Conservation (phyloP, 805 yeast genomes). For the Wickerhamiella alocasiicola region DNA sequence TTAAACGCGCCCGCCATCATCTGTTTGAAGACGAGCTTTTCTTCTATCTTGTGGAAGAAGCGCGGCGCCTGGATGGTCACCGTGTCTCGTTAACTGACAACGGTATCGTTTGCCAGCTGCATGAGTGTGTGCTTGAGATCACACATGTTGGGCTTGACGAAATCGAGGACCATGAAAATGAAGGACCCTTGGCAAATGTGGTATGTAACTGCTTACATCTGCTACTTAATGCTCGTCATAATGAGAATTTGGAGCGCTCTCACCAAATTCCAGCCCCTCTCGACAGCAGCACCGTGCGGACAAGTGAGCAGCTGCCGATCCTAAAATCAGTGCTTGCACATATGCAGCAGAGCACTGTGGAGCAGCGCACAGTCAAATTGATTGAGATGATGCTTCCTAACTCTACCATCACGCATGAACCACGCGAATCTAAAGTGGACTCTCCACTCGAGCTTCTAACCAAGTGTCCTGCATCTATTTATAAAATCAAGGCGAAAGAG, state of each 20-base stretch:
- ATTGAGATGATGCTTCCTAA: slow-evolving; percentile 17
- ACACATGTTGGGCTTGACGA: slow-evolving; percentile 42
- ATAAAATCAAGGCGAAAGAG: not conserved
- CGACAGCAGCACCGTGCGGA: slow-evolving; percentile 13
- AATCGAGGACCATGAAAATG: slow-evolving; percentile 25
- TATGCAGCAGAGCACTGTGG: slow-evolving; percentile 20
- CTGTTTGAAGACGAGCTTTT: slow-evolving; percentile 85
- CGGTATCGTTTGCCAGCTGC: slow-evolving; percentile 51
- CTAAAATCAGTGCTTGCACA: slow-evolving; percentile 28
- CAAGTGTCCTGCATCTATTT: not conserved
- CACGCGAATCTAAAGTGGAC: not conserved
- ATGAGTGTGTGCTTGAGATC: slow-evolving; percentile 57
- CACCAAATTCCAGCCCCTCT: slow-evolving; percentile 25
- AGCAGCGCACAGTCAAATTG: slow-evolving; percentile 15
- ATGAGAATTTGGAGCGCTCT: slow-evolving; percentile 31
- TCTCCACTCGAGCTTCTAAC: slow-evolving; percentile 1
- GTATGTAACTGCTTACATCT: slow-evolving; percentile 43
- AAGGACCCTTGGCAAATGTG: slow-evolving; percentile 36
- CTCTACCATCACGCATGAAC: not conserved
- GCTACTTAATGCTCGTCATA: slow-evolving; percentile 48
- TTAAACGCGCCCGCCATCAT: slow-evolving; percentile 55
- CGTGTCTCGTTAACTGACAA: slow-evolving; percentile 56
- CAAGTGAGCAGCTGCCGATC: slow-evolving; percentile 12
- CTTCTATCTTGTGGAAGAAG: slow-evolving; percentile 64
- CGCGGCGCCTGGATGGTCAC: slow-evolving; percentile 51